phyloP scores from a whole-genome alignment of 352 stramenopile species.

The Pythium aphanidermatum region DNA sequence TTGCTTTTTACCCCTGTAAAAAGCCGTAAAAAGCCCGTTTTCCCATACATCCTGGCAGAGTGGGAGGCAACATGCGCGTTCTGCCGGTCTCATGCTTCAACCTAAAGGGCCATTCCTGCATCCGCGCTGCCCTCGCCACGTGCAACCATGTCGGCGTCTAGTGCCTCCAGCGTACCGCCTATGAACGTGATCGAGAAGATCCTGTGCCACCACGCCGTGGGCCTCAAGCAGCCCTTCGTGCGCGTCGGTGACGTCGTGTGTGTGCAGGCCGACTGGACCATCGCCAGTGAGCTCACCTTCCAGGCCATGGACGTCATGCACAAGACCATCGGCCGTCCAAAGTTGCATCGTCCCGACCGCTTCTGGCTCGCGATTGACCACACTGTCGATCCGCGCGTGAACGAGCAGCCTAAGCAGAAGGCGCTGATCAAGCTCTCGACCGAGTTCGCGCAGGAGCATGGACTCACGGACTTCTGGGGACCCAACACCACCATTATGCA shows the following conservation, averaged over 20 bases:
- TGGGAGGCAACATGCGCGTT: not conserved
- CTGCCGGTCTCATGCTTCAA: not conserved
- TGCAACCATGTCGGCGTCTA: not conserved
- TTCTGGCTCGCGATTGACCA: conserved; percentile 83
- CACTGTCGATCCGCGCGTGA: conserved; percentile 74
- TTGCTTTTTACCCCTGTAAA: conserved; percentile 1
- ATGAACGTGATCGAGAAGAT: conserved; percentile 89
- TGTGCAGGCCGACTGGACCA: conserved; percentile 74
- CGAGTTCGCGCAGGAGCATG: conserved; percentile 65
- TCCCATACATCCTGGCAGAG: no score
- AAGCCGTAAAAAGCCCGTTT: not conserved
- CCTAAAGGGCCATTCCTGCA: conserved; percentile 14
- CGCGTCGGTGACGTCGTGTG: conserved; percentile 68
- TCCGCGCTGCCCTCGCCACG: not conserved
- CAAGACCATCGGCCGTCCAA: conserved; percentile 61
- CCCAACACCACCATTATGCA: conserved; percentile 86
- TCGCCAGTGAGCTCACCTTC: conserved; percentile 76
- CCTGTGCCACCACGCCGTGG: conserved; percentile 64
- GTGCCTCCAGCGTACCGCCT: conserved; percentile 17
- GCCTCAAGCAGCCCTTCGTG: conserved; percentile 41
- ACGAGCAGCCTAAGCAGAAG: conserved; percentile 71
- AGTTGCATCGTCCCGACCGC: conserved; percentile 67
- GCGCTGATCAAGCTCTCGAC: conserved; percentile 76
- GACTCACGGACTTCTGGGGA: conserved; percentile 69
- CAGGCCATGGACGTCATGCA: conserved; percentile 82